Evolutionary conservation across 768 basidiomycete genomes (phyloP).

Genomic region (Trametes coccinea): DNA sequence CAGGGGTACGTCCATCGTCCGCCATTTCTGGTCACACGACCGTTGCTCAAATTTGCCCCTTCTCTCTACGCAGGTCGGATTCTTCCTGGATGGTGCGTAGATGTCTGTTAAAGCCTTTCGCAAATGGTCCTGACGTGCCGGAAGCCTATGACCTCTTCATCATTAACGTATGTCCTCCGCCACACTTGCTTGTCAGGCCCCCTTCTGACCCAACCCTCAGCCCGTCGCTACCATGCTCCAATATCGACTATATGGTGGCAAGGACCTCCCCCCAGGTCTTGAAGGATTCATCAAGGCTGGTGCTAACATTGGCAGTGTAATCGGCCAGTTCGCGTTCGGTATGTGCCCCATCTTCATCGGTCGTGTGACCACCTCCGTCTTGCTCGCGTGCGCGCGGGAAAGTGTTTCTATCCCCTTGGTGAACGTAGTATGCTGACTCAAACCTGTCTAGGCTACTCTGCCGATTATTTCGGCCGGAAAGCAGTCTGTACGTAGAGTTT

Average conservation of each 20-base stretch:
- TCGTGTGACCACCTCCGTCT: conserved; percentile 8
- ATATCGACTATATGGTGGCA: conserved; percentile 58
- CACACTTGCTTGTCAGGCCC: background rate
- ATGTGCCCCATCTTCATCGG: conserved; percentile 4
- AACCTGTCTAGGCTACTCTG: conserved; percentile 50
- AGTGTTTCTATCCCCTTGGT: background rate
- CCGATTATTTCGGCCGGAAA: conserved; percentile 69
- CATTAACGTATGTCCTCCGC: conserved; percentile 52
- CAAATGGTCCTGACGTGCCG: background rate
- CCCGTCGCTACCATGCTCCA: conserved; percentile 70
- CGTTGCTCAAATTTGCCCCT: conserved; percentile 1
- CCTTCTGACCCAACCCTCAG: conserved; percentile 32
- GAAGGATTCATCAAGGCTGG: conserved; percentile 66
- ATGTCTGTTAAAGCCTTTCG: background rate
- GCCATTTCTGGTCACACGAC: conserved; percentile 10
- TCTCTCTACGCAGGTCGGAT: conserved; percentile 51
- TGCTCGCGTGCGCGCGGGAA: background rate
- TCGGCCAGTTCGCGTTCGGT: conserved; percentile 69
- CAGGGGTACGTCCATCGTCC: conserved; percentile 46
- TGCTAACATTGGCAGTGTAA: conserved; percentile 73
- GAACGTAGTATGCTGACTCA: background rate
- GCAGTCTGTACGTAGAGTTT: conserved; percentile 49
- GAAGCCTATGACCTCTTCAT: conserved; percentile 71
- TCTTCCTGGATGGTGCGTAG: conserved; percentile 65
- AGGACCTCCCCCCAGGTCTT: conserved; percentile 50